These are phyloP conservation scores for Fraxinus dipetala DNA, from an alignment of 305 asterid genomes.

Conservation along the genomic window DNA sequence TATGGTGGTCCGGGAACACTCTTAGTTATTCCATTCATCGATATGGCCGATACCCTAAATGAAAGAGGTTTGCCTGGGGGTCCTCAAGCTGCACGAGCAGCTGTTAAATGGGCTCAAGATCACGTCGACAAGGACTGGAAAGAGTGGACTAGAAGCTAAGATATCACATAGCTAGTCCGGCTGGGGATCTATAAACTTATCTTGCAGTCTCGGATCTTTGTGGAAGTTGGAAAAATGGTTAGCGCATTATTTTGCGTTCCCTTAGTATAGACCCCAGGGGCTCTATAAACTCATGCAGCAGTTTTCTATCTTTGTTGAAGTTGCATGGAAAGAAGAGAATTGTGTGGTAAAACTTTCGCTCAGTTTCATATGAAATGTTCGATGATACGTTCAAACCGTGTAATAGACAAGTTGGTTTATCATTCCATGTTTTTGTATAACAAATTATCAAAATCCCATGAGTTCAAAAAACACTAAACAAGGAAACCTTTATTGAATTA, in stretches of 20 bases:
- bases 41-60: constrained; percentile 81
- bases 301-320: neutral
- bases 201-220: neutral
- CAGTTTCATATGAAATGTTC: neutral
- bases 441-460: neutral
- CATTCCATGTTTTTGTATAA: neutral
- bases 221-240: neutral
- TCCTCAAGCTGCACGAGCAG: constrained; percentile 89
- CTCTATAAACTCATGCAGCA: neutral
- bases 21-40: constrained; percentile 72
- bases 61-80: constrained; percentile 90
- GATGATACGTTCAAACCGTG: neutral
- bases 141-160: constrained; percentile 52
- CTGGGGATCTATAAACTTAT: neutral
- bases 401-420: neutral
- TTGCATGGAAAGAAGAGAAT: neutral
- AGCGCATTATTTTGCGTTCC: neutral
- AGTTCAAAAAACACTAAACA: neutral
- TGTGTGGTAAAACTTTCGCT: neutral
- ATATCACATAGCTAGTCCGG: neutral
- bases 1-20: constrained; percentile 95
- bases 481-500: neutral
- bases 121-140: constrained; percentile 86
- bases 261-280: neutral
- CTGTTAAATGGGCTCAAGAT: constrained; percentile 83